phyloP scores from a whole-genome alignment of 2,329 filamentous ascomycete species.

The Sclerotinia borealis region DNA sequence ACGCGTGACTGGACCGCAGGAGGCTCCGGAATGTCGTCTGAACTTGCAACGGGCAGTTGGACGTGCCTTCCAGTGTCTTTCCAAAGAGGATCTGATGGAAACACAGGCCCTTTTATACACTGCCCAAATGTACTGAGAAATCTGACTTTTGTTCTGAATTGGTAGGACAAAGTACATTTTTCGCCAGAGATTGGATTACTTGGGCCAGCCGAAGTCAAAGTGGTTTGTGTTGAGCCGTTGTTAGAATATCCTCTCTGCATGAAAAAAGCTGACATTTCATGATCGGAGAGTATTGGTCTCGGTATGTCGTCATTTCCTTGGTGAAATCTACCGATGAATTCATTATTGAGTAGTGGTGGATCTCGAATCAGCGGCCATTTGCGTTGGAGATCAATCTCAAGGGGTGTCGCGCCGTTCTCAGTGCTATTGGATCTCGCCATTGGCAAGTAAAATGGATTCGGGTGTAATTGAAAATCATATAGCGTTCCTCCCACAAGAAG shows the following conservation, averaged over 20 bases:
- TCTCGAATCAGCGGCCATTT: background rate
- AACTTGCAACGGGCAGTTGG: slow-evolving; percentile 19
- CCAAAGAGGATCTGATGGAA: slow-evolving; percentile 15
- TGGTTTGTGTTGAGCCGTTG: too few species aligned
- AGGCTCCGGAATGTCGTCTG: slow-evolving; percentile 18
- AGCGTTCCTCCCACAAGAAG: slow-evolving; percentile 36
- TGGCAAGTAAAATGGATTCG: slow-evolving; percentile 55
- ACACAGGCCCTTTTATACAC: slow-evolving; percentile 27
- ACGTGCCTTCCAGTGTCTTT: background rate
- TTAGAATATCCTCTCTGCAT: too few species aligned
- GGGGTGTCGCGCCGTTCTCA: background rate
- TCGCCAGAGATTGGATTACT: background rate
- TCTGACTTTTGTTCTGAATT: slow-evolving; percentile 27
- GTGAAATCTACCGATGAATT: background rate
- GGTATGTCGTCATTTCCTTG: background rate
- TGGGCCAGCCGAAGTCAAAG: background rate
- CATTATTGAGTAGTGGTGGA: background rate
- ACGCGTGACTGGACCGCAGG: slow-evolving; percentile 25
- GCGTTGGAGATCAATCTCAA: background rate
- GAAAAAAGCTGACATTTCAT: too few species aligned
- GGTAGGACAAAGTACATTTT: slow-evolving; percentile 17
- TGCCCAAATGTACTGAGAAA: slow-evolving; percentile 28
- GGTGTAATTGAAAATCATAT: slow-evolving; percentile 49
- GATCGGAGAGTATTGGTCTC: too few species aligned
- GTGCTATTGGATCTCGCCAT: background rate